These are phyloP conservation scores for Ocimum tenuiflorum DNA, from an alignment of 257 asterid genomes.

Conservation along the genomic window DNA sequence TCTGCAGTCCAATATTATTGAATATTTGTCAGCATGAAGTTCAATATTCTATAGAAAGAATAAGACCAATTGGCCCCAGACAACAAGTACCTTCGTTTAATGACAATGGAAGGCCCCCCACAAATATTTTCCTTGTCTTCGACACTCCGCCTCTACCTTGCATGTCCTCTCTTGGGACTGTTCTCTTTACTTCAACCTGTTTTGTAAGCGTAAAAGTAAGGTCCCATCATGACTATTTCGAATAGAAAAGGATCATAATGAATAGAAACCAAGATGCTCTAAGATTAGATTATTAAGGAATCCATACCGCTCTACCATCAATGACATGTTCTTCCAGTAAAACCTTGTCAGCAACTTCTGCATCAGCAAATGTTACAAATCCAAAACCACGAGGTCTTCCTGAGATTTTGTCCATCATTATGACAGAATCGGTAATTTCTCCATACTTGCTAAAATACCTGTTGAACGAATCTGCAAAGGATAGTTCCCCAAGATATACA, in stretches of 20 bases:
- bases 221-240: no score
- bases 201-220: no score
- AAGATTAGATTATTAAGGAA: no score
- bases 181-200: constrained; percentile 97
- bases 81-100: constrained; percentile 83
- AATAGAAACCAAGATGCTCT: no score
- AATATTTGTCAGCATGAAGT: no score
- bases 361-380: constrained; percentile 79
- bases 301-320: constrained; percentile 77
- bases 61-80: no score
- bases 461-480: constrained; percentile 66
- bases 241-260: no score
- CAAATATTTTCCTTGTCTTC: constrained; percentile 81
- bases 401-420: constrained; percentile 78
- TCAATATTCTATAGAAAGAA: no score
- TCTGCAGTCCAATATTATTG: constrained; percentile 27
- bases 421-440: constrained; percentile 75
- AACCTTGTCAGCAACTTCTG: constrained; percentile 81
- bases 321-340: constrained; percentile 75
- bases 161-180: constrained; percentile 81
- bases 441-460: constrained; percentile 86
- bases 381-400: constrained; percentile 98
- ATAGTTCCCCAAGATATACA: no score
- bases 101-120: constrained; percentile 84
- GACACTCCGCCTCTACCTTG: constrained; percentile 50